Evolutionary conservation across 768 basidiomycete species (phyloP).

Genomic region (Kwoniella dejecticola): DNA sequence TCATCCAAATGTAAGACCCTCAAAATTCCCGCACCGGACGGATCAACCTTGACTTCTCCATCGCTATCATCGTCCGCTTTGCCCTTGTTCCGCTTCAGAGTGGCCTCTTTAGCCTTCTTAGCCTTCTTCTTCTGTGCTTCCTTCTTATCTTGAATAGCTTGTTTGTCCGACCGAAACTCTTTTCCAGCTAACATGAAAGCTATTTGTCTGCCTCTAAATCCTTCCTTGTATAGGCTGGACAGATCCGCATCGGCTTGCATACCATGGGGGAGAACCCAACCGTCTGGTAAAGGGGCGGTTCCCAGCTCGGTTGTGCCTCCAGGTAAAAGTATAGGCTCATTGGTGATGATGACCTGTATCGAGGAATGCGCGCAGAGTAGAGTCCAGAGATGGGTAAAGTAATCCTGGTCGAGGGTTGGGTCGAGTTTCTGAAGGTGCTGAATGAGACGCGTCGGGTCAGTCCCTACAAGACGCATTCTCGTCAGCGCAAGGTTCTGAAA

Average conservation of each 20-base stretch:
- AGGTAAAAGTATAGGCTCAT: conserved; percentile 32
- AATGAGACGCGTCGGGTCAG: conserved; percentile 31
- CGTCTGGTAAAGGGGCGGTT: conserved; percentile 35
- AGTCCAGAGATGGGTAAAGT: conserved; percentile 43
- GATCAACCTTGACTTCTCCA: conserved; percentile 18
- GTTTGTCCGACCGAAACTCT: conserved; percentile 32
- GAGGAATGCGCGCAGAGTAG: conserved; percentile 33
- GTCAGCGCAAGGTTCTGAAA: no score
- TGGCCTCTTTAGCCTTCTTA: conserved; percentile 5
- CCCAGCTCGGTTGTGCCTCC: conserved; percentile 30
- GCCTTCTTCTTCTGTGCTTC: conserved; percentile 17
- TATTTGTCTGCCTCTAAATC: conserved; percentile 36
- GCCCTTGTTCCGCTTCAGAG: conserved; percentile 10
- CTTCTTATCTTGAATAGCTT: conserved; percentile 27
- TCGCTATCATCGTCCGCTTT: conserved; percentile 2
- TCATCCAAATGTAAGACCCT: conserved; percentile 33
- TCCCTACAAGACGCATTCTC: conserved; percentile 23
- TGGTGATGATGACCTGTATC: conserved; percentile 35
- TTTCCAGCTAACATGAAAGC: conserved; percentile 39
- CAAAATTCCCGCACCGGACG: conserved; percentile 11
- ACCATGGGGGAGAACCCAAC: conserved; percentile 23
- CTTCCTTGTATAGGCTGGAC: conserved; percentile 24
- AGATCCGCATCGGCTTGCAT: conserved; percentile 18
- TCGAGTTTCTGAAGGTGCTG: conserved; percentile 34
- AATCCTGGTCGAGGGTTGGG: conserved; percentile 32